phyloP scores from a whole-genome alignment of 2,329 filamentous ascomycete species.

The Claviceps pusilla region DNA sequence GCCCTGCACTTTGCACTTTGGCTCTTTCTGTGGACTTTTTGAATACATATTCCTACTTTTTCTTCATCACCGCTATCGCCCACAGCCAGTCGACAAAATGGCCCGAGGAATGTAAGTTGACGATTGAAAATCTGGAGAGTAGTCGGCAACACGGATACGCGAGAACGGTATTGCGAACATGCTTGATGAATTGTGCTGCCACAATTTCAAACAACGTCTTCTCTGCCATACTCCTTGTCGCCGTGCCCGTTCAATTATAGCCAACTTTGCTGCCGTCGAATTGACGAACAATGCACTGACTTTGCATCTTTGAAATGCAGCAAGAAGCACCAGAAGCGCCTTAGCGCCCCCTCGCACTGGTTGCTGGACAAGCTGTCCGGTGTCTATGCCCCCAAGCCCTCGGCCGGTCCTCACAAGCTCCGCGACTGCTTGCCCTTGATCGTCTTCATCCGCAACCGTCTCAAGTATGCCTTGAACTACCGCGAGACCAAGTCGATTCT shows the following conservation, averaged over 20 bases:
- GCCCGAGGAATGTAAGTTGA: slow-evolving; percentile 46
- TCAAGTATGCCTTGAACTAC: slow-evolving; percentile 99
- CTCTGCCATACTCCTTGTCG: too few relatives aligned
- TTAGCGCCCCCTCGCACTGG: slow-evolving; percentile 98
- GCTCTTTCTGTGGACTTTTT: slow-evolving; percentile 8
- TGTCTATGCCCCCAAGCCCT: slow-evolving; percentile 57
- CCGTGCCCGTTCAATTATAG: not conserved
- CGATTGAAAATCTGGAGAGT: not conserved
- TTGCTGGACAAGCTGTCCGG: slow-evolving; percentile 99
- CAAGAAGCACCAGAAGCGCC: slow-evolving; percentile 99
- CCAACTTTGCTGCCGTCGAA: not conserved
- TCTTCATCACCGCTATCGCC: slow-evolving; percentile 22
- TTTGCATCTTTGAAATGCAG: slow-evolving; percentile 27
- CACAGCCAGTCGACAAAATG: slow-evolving; percentile 37
- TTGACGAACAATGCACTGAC: not conserved
- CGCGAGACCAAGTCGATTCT: slow-evolving; percentile 96
- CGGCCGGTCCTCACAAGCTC: slow-evolving; percentile 93
- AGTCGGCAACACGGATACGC: not conserved
- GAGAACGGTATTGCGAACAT: not conserved
- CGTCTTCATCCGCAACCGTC: slow-evolving; percentile 90
- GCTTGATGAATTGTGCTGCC: not conserved
- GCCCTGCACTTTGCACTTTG: slow-evolving; percentile 14
- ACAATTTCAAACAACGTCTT: not conserved
- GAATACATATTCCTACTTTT: slow-evolving; percentile 12
- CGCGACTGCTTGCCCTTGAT: slow-evolving; percentile 97